Conservation (phyloP, 148 eudicot species). For the Linanthus parryae region DNA sequence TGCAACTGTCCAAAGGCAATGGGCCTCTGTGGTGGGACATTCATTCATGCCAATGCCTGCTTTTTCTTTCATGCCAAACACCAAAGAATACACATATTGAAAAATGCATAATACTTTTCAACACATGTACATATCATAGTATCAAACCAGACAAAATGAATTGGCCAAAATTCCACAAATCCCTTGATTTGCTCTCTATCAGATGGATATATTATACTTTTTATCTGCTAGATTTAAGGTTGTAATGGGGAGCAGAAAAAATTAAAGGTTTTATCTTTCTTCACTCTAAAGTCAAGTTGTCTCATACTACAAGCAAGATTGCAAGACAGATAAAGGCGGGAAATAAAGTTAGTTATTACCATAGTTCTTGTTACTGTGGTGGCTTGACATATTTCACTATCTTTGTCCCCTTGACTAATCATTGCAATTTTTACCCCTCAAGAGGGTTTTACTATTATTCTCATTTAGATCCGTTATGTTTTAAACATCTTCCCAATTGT, state of each 20-base stretch:
- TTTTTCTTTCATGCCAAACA: conserved; percentile 8
- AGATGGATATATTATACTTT: no score
- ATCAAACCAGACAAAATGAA: no score
- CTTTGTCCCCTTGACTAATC: conserved; percentile 10
- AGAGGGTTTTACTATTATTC: no score
- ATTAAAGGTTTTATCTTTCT: not conserved
- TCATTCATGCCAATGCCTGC: not conserved
- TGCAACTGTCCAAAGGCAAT: conserved; percentile 33
- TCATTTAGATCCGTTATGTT: no score
- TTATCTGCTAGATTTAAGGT: conserved; percentile 9
- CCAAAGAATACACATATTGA: not conserved
- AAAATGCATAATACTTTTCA: no score
- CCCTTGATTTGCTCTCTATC: no score
- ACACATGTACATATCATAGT: not conserved
- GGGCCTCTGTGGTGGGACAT: conserved; percentile 43
- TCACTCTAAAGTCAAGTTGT: not conserved
- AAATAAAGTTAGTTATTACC: conserved; percentile 13
- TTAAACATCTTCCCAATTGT: no score
- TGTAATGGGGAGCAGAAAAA: conserved; percentile 24
- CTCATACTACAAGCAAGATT: not conserved
- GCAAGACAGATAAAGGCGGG: conserved; percentile 3
- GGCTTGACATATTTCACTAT: conserved; percentile 17
- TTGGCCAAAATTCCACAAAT: no score
- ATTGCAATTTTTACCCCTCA: conserved; percentile 1
- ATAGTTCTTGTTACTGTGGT: no score